Evolutionary conservation across 768 basidiomycete genomes (phyloP).

Genomic region (Kwoniella mangroviensis): DNA sequence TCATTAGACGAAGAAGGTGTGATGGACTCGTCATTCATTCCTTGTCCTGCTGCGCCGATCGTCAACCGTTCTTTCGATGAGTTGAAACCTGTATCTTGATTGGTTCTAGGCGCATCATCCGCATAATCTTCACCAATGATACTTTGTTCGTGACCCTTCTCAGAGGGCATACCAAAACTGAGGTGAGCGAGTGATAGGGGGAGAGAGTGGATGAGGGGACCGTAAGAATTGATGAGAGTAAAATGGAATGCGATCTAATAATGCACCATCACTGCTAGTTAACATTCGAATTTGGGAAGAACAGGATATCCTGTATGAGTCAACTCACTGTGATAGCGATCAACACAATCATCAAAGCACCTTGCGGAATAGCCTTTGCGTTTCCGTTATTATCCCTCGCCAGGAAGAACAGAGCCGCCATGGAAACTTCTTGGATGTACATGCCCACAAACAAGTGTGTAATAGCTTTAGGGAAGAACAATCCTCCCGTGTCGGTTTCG

Average conservation of each 20-base stretch:
- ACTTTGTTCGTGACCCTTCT: slow-evolving; percentile 43
- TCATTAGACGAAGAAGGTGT: slow-evolving; percentile 14
- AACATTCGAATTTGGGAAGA: not conserved
- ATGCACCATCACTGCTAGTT: not conserved
- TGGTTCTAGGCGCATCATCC: slow-evolving; percentile 32
- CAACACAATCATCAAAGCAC: slow-evolving; percentile 80
- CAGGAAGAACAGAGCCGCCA: slow-evolving; percentile 90
- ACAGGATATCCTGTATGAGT: not conserved
- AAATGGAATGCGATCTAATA: slow-evolving; percentile 71
- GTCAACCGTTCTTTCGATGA: slow-evolving; percentile 46
- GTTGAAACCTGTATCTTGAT: slow-evolving; percentile 28
- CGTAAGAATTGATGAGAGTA: slow-evolving; percentile 77
- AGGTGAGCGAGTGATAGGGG: slow-evolving; percentile 79
- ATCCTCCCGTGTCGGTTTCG: slow-evolving; percentile 79
- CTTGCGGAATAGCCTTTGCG: slow-evolving; percentile 71
- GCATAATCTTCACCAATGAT: slow-evolving; percentile 49
- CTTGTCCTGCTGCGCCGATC: not conserved
- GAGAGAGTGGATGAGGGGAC: slow-evolving; percentile 73
- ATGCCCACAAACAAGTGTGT: slow-evolving; percentile 91
- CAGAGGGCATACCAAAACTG: slow-evolving; percentile 61
- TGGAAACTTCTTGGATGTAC: slow-evolving; percentile 86
- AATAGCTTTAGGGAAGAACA: slow-evolving; percentile 94
- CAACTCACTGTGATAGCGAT: slow-evolving; percentile 76
- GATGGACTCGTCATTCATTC: slow-evolving; percentile 1
- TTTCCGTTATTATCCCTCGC: slow-evolving; percentile 65